Evolutionary conservation across 2,329 filamentous ascomycete species (phyloP).

Genomic region (Mariannaea elegans): DNA sequence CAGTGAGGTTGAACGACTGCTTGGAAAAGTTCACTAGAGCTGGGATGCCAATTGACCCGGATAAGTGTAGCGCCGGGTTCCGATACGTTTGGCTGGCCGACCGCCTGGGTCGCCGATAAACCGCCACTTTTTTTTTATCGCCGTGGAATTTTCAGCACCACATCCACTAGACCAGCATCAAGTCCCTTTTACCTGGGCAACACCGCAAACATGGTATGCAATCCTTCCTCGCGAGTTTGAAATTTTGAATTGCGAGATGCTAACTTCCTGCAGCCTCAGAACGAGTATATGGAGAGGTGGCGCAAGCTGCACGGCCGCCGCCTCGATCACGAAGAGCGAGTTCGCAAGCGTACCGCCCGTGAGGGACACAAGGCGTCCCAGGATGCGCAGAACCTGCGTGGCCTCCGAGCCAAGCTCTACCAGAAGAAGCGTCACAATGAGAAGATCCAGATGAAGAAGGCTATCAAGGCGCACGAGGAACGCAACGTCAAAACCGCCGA

Average conservation of each 20-base stretch:
- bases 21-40: conserved; percentile 40
- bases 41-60: conserved; percentile 32
- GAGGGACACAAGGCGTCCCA: conserved; percentile 88
- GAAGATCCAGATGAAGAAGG: conserved; percentile 98
- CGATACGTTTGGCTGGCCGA: conserved; percentile 28
- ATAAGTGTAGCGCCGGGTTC: conserved; percentile 48
- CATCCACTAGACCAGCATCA: conserved; percentile 28
- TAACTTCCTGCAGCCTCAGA: conserved; percentile 72
- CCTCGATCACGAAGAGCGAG: conserved; percentile 85
- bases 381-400: conserved; percentile 92
- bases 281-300: conserved; percentile 82
- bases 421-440: conserved; percentile 94
- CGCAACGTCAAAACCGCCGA: conserved; percentile 91
- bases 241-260: conserved; percentile 1
- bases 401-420: conserved; percentile 90
- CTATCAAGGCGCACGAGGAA: conserved; percentile 94
- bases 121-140: conserved; percentile 43
- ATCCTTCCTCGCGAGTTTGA: neutral
- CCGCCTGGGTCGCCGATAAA: conserved; percentile 31
- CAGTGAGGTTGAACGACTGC: conserved; percentile 30
- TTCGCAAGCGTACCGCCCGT: conserved; percentile 86
- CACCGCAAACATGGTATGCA: conserved; percentile 47
- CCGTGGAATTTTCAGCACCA: conserved; percentile 40
- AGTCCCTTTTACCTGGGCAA: conserved; percentile 35
- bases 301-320: conserved; percentile 61